Evolutionary conservation across 768 basidiomycete species (phyloP).

Genomic region (Trametes cinnabarina): DNA sequence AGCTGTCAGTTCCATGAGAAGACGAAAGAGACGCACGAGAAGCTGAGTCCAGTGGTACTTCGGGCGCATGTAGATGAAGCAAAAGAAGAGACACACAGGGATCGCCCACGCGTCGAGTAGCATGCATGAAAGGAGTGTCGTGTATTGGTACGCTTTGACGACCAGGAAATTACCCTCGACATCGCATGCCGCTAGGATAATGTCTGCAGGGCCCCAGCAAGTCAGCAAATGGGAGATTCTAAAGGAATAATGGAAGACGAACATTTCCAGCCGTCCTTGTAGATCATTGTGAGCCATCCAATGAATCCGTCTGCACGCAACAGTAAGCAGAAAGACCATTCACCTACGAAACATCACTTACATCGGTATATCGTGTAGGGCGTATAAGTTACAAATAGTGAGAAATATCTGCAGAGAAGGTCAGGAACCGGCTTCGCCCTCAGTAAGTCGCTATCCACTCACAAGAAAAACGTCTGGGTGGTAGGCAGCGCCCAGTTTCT

Average conservation of each 20-base stretch:
- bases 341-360: constrained; percentile 34
- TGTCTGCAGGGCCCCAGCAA: constrained; percentile 43
- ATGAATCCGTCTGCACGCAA: constrained; percentile 66
- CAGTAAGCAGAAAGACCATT: background rate
- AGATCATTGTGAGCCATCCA: constrained; percentile 76
- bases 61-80: constrained; percentile 79
- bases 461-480: constrained; percentile 85
- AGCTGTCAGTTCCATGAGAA: background rate
- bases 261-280: constrained; percentile 88
- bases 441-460: constrained; percentile 29
- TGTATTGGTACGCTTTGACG: constrained; percentile 84
- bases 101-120: constrained; percentile 94
- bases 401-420: constrained; percentile 59
- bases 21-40: constrained; percentile 45
- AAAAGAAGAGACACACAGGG: constrained; percentile 80
- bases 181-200: constrained; percentile 75
- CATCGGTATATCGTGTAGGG: constrained; percentile 90
- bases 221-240: background rate
- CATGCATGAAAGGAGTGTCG: constrained; percentile 86
- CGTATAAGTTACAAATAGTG: constrained; percentile 72
- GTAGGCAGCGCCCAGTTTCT: constrained; percentile 74
- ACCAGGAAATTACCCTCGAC: constrained; percentile 89
- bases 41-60: constrained; percentile 84
- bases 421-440: background rate
- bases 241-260: constrained; percentile 24